A percentile compares a stretch with the other conserved stretches of the same genome.
Evolutionary conservation across 2,329 filamentous ascomycete genomes (phyloP).

Genomic region (Aspergillus luchuensis): DNA sequence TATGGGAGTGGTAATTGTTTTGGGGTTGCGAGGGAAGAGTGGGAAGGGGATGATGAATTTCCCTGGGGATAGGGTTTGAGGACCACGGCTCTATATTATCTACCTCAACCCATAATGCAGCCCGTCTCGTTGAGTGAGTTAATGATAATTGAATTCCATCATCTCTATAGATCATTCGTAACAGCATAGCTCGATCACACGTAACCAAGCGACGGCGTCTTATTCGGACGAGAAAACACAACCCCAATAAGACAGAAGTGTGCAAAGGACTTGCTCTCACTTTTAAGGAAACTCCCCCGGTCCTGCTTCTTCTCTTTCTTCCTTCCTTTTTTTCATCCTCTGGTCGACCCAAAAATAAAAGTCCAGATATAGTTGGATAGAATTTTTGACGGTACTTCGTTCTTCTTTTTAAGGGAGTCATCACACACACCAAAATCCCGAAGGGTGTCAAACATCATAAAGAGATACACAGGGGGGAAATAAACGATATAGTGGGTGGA

Average conservation of each 20-base stretch:
- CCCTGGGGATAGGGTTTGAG: background rate
- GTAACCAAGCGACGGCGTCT: conserved; percentile 10
- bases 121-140: background rate
- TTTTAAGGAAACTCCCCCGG: background rate
- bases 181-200: conserved; percentile 40
- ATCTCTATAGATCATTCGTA: conserved; percentile 46
- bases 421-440: conserved; percentile 10
- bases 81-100: no score
- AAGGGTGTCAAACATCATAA: conserved; percentile 20
- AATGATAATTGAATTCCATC: conserved; percentile 29
- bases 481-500: conserved; percentile 5
- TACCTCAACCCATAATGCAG: no score
- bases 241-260: background rate
- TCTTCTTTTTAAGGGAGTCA: conserved; percentile 1
- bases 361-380: conserved; percentile 6
- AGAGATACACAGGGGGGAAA: conserved; percentile 15
- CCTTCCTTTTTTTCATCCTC: background rate
- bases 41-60: no score
- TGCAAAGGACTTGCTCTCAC: background rate
- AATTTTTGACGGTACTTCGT: conserved; percentile 7
- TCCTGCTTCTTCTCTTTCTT: background rate
- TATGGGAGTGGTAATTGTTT: background rate
- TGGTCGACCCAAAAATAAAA: conserved; percentile 1
- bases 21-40: background rate
- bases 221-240: background rate